phyloP scores from a whole-genome alignment of 148 eudicot species.

The Heliamphora exappendiculata region DNA sequence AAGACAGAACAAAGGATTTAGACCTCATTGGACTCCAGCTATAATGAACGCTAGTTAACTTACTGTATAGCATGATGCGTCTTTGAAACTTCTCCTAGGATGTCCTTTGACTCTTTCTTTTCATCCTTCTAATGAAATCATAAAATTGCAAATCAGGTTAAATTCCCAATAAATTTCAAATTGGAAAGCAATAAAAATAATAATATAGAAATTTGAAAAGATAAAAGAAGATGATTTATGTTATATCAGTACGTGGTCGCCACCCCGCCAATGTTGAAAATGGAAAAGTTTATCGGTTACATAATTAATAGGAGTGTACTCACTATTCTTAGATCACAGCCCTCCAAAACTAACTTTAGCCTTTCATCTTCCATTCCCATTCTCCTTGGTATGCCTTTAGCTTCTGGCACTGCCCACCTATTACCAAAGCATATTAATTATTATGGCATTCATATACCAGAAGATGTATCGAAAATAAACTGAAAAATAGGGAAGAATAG shows the following conservation, averaged over 20 bases:
- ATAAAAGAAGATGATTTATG: background rate
- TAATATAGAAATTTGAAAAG: background rate
- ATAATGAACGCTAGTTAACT: slow-evolving; percentile 15
- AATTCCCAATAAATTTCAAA: background rate
- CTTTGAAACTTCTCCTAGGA: slow-evolving; percentile 46
- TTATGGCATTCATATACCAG: background rate
- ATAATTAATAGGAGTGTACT: slow-evolving; percentile 19
- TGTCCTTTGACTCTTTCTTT: slow-evolving; percentile 29
- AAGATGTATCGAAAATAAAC: background rate
- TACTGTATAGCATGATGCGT: slow-evolving; percentile 60
- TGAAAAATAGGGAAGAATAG: background rate
- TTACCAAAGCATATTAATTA: slow-evolving; percentile 1
- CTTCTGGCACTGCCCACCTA: slow-evolving; percentile 75
- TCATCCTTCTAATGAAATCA: slow-evolving; percentile 28
- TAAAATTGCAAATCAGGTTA: background rate
- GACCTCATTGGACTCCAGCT: background rate
- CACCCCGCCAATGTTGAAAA: background rate
- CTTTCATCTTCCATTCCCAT: slow-evolving; percentile 43
- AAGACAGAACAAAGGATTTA: background rate
- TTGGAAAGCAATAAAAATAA: background rate
- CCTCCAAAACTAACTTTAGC: slow-evolving; percentile 49
- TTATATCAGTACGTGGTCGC: background rate
- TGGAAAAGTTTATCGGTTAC: background rate
- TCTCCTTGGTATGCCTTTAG: slow-evolving; percentile 46
- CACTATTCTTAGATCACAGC: slow-evolving; percentile 39